A percentile compares a stretch with the other conserved stretches of the same genome.
phyloP scores from a whole-genome alignment of 2,329 filamentous ascomycete genomes.

The Elsinoe ampelina region DNA sequence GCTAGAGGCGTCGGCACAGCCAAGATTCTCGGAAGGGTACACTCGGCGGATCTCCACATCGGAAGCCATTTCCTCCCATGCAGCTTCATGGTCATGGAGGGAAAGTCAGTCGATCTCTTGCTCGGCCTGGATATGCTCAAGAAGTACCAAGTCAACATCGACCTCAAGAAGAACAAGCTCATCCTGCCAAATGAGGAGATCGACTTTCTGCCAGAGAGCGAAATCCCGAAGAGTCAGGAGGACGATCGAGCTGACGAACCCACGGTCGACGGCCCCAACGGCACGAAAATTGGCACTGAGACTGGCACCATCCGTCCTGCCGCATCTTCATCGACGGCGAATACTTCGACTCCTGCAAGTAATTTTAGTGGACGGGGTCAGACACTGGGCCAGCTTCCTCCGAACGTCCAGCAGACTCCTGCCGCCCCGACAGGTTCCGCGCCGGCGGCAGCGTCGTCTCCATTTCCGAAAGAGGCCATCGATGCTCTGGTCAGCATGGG shows the following conservation, averaged over 20 bases:
- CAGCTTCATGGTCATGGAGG: slow-evolving; percentile 99
- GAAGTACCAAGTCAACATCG: slow-evolving; percentile 86
- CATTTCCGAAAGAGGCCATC: slow-evolving; percentile 56
- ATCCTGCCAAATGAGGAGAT: slow-evolving; percentile 84
- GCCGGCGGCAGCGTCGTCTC: slow-evolving; percentile 17
- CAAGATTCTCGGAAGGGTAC: slow-evolving; percentile 86
- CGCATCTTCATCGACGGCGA: slow-evolving; percentile 24
- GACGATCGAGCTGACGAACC: slow-evolving; percentile 69
- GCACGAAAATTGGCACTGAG: slow-evolving; percentile 76
- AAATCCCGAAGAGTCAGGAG: slow-evolving; percentile 78
- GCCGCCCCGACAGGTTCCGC: slow-evolving; percentile 15
- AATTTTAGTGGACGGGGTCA: slow-evolving; percentile 27
- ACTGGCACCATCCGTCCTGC: slow-evolving; percentile 65
- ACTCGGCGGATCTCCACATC: slow-evolving; percentile 90
- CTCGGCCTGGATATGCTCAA: slow-evolving; percentile 96
- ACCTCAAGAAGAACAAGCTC: slow-evolving; percentile 73
- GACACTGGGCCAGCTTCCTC: slow-evolving; percentile 21
- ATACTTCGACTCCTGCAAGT: slow-evolving; percentile 20
- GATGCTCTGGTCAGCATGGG: slow-evolving; percentile 69
- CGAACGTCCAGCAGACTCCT: slow-evolving; percentile 15
- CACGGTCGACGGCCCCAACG: slow-evolving; percentile 72
- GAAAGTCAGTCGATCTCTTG: slow-evolving; percentile 87
- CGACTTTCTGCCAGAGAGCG: slow-evolving; percentile 80
- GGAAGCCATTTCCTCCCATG: slow-evolving; percentile 79
- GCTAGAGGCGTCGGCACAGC: slow-evolving; percentile 92